Evolutionary conservation across 1,284 basidiomycete genomes (phyloP), one percentile per base, ranked within the genome.

Genomic region (Cyathus pygmaeus): DNA sequence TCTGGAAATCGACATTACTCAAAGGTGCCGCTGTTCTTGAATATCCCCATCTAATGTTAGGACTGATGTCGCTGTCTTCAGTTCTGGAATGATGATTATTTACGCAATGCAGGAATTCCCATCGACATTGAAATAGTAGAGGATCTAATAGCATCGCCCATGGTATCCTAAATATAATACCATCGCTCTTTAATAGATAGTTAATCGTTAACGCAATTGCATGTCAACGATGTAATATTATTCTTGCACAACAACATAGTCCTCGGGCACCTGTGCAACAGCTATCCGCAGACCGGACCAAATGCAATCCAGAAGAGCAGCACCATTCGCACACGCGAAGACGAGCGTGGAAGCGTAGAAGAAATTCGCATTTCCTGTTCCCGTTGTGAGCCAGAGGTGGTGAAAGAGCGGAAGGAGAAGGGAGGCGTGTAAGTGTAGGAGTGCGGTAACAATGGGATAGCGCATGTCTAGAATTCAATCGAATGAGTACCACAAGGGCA

Each of bases 291-390:
- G 77, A 13, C 91, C 91, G 0, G 94, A 93, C 82, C 91, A 95
- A 26, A 94, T 81, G 13, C 88, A 88, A 70, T 98, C 96, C 5
- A 95, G 83, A 36, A 97, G 71, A 4, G 90, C 90, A n/a, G 91
- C 87, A 0, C 94, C 94, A 56, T 95, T 92, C 9, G 92, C 93
- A 67, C 95, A 85, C 1, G 94, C 95, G 77, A 96, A 96, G 4
- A 99, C 96, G 66, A 99, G 83, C 2, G 95, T 98, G 4, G 93
- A 91, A 1, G 97, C 97, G 72, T 98, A 99, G 81, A 95, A 99
- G 79, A 99, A 99, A 76, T 99, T 99, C 49, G 97, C 96, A 72
- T 99, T 99, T 2, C 96, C 97, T 5, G 95, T 94, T 0, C 96
- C 96, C 54, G 95, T 92, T 9, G 85, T 83, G 4, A 99, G 86